Evolutionary conservation across 805 yeast species (phyloP).

Genomic region (Jamesozyma gamospora): DNA sequence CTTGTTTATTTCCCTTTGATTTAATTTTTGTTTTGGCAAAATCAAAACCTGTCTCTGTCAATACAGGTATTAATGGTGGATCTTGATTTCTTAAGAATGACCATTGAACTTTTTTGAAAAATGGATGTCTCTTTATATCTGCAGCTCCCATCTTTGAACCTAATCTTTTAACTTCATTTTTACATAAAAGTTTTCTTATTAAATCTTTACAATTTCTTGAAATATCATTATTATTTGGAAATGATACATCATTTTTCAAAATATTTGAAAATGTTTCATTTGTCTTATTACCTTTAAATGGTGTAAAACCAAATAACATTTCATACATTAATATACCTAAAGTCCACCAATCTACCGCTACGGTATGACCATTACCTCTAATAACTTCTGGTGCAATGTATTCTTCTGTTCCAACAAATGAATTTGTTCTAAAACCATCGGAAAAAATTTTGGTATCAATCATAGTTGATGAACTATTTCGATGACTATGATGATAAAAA

Average conservation of each 20-base stretch:
- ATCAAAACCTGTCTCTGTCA: slow-evolving; percentile 43
- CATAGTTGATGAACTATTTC: slow-evolving; percentile 6
- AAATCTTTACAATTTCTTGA: slow-evolving; percentile 70
- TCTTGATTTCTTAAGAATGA: slow-evolving; percentile 83
- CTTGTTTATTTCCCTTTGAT: slow-evolving; percentile 11
- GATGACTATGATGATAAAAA: slow-evolving; percentile 10
- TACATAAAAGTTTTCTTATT: slow-evolving; percentile 70
- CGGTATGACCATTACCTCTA: slow-evolving; percentile 92
- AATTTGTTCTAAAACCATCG: slow-evolving; percentile 92
- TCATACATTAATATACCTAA: slow-evolving; percentile 89
- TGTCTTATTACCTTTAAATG: slow-evolving; percentile 86
- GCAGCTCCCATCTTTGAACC: slow-evolving; percentile 94
- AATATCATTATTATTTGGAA: slow-evolving; percentile 56
- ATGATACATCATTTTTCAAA: slow-evolving; percentile 71
- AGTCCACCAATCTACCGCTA: slow-evolving; percentile 99
- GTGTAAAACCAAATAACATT: slow-evolving; percentile 92
- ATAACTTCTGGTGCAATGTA: slow-evolving; percentile 98
- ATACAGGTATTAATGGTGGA: slow-evolving; percentile 91
- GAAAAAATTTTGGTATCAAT: slow-evolving; percentile 90
- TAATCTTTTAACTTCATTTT: slow-evolving; percentile 79
- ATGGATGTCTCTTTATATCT: slow-evolving; percentile 83
- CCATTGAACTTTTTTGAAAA: slow-evolving; percentile 91
- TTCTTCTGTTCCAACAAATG: slow-evolving; percentile 98
- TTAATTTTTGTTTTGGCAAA: slow-evolving; percentile 30
- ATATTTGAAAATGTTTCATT: slow-evolving; percentile 86